Conservation (phyloP, 257 asterid genomes). For the Lithospermum erythrorhizon region DNA sequence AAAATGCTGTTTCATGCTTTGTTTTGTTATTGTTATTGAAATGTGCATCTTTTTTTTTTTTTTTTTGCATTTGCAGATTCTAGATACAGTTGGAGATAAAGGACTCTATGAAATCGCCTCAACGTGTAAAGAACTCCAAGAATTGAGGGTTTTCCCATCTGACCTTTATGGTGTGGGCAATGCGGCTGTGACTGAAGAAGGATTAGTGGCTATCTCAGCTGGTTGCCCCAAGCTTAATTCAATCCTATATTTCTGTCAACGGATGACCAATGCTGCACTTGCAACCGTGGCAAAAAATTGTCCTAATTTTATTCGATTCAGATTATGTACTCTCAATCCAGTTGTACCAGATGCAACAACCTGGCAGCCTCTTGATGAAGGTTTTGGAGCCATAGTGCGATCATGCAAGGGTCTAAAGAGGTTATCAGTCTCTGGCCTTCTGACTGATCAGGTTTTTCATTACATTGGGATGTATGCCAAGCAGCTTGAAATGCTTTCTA, state of each 20-base stretch:
- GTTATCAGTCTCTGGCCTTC: conserved; percentile 60
- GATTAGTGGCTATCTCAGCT: conserved; percentile 65
- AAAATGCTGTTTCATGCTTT: neutral
- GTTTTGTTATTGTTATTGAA: neutral
- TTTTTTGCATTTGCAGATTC: conserved; percentile 27
- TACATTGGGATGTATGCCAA: conserved; percentile 84
- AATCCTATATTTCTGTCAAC: conserved; percentile 56
- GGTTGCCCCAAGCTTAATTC: conserved; percentile 86
- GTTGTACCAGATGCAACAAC: conserved; percentile 63
- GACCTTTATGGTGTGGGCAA: conserved; percentile 35
- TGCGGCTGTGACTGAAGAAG: conserved; percentile 64
- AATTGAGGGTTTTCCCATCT: conserved; percentile 64
- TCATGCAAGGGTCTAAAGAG: conserved; percentile 78
- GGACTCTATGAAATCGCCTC: conserved; percentile 55
- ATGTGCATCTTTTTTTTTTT: neutral
- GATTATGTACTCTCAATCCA: conserved; percentile 54
- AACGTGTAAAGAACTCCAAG: conserved; percentile 66
- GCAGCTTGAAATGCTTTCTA: conserved; percentile 77
- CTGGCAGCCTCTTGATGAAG: conserved; percentile 69
- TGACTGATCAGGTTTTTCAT: conserved; percentile 60
- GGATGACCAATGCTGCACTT: conserved; percentile 82
- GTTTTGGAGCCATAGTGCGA: conserved; percentile 83
- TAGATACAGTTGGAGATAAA: conserved; percentile 66
- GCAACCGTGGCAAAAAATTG: conserved; percentile 68
- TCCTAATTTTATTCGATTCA: conserved; percentile 71